phyloP scores from a whole-genome alignment of 176 grass and related monocot genomes.

The Dactylis glomerata region DNA sequence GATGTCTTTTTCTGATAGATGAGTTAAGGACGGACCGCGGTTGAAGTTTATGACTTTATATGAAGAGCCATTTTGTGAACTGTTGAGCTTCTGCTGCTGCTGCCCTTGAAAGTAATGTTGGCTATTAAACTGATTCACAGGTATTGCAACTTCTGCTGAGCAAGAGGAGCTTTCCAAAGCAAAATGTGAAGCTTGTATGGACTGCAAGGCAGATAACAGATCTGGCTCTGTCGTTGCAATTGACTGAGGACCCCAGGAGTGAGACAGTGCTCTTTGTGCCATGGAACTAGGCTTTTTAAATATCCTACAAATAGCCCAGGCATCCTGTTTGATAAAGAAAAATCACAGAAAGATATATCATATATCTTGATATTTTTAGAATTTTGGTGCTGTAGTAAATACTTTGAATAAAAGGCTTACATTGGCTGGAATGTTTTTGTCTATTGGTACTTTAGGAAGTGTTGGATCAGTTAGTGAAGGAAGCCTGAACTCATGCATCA shows the following conservation, averaged over 20 bases:
- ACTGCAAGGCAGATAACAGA: conserved; percentile 35
- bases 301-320: conserved; percentile 81
- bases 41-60: conserved; percentile 41
- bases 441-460: conserved; percentile 53
- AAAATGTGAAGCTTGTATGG: conserved; percentile 43
- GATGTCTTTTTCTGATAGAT: conserved; percentile 34
- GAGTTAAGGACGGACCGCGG: conserved; percentile 19
- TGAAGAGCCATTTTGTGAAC: conserved; percentile 42
- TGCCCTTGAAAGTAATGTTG: conserved; percentile 29
- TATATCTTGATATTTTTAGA: conserved; percentile 5
- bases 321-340: conserved; percentile 59
- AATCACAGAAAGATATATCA: neutral
- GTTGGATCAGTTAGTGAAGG: conserved; percentile 60
- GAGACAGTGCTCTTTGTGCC: conserved; percentile 64
- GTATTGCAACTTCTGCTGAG: conserved; percentile 48
- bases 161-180: conserved; percentile 48
- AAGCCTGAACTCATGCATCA: conserved; percentile 95
- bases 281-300: conserved; percentile 79
- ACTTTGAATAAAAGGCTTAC: conserved; percentile 31
- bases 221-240: conserved; percentile 36
- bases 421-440: conserved; percentile 72
- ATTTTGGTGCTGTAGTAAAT: conserved; percentile 11
- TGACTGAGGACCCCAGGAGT: conserved; percentile 47
- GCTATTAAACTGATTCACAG: conserved; percentile 20
- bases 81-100: conserved; percentile 29